These are phyloP conservation scores for Penicillium vulpinum DNA, from an alignment of 2,329 filamentous ascomycete genomes.

Conservation along the genomic window DNA sequence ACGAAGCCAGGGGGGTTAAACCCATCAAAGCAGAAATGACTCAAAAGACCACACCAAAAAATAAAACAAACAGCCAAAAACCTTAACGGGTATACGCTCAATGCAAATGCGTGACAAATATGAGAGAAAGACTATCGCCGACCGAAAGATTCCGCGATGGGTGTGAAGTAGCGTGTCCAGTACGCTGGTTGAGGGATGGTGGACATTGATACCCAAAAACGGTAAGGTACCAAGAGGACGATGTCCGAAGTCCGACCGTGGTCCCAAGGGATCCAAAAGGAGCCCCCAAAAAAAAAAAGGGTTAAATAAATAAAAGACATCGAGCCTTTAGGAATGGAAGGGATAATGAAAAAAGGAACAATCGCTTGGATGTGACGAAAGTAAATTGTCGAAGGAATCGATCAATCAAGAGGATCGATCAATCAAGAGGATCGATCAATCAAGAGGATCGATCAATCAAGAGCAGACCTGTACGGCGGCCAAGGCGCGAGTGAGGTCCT, in stretches of 20 bases:
- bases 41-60: slow-evolving; percentile 3
- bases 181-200: background rate
- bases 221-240: too few relatives aligned
- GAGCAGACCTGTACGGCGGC: slow-evolving; percentile 37
- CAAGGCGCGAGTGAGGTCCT: slow-evolving; percentile 41
- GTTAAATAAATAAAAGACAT: slow-evolving; percentile 10
- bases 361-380: slow-evolving; percentile 23
- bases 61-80: slow-evolving; percentile 7
- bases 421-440: slow-evolving; percentile 1
- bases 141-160: background rate
- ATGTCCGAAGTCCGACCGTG: slow-evolving; percentile 1
- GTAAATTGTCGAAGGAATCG: slow-evolving; percentile 4
- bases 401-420: background rate
- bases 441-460: background rate
- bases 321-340: slow-evolving; percentile 10
- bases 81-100: slow-evolving; percentile 35
- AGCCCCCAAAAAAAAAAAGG: background rate
- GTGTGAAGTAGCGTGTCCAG: background rate
- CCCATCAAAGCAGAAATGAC: background rate
- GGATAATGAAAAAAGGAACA: slow-evolving; percentile 10
- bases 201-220: background rate
- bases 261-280: background rate
- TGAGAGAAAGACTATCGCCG: background rate
- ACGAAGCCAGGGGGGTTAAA: background rate
- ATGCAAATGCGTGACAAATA: slow-evolving; percentile 21